phyloP scores from a whole-genome alignment of 1,284 basidiomycete species.

The Pulchroboletus neoregius region DNA sequence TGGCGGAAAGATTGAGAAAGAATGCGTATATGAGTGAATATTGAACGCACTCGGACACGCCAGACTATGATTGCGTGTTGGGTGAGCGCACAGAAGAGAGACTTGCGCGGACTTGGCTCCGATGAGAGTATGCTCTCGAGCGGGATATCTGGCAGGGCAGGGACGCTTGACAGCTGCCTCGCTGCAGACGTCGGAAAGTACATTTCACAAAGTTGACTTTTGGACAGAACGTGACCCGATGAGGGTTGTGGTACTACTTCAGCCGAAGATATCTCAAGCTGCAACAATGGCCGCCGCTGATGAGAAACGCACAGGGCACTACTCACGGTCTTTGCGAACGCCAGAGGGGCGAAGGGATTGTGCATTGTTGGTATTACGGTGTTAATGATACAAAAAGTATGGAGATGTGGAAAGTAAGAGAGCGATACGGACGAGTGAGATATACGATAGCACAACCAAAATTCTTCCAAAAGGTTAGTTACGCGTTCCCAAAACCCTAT shows the following conservation, averaged over 20 bases:
- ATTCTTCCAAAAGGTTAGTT: slow-evolving; percentile 8
- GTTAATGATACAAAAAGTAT: slow-evolving; percentile 34
- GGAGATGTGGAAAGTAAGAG: slow-evolving; percentile 11
- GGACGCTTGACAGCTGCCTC: slow-evolving; percentile 61
- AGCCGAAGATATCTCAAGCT: slow-evolving; percentile 9
- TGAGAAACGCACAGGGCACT: slow-evolving; percentile 9
- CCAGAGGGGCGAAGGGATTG: slow-evolving; percentile 3
- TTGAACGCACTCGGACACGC: slow-evolving; percentile 72
- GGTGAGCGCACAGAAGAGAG: slow-evolving; percentile 75
- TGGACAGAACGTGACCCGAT: not conserved
- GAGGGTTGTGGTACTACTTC: not conserved
- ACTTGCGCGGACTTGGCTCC: slow-evolving; percentile 65
- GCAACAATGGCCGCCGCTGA: slow-evolving; percentile 2
- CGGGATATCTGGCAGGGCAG: slow-evolving; percentile 59
- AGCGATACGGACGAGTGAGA: slow-evolving; percentile 15
- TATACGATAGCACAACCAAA: slow-evolving; percentile 21
- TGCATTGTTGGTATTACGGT: slow-evolving; percentile 26
- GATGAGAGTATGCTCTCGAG: slow-evolving; percentile 58
- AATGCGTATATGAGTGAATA: not conserved
- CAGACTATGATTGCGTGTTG: slow-evolving; percentile 69
- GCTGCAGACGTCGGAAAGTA: slow-evolving; percentile 82
- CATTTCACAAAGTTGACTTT: slow-evolving; percentile 41
- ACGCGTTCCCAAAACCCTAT: slow-evolving; percentile 25
- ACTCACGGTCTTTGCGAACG: slow-evolving; percentile 4
- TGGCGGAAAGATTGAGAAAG: slow-evolving; percentile 32